These are phyloP conservation scores for Paraleonurus japonicus DNA, from an alignment of 257 asterid genomes.

Conservation along the genomic window DNA sequence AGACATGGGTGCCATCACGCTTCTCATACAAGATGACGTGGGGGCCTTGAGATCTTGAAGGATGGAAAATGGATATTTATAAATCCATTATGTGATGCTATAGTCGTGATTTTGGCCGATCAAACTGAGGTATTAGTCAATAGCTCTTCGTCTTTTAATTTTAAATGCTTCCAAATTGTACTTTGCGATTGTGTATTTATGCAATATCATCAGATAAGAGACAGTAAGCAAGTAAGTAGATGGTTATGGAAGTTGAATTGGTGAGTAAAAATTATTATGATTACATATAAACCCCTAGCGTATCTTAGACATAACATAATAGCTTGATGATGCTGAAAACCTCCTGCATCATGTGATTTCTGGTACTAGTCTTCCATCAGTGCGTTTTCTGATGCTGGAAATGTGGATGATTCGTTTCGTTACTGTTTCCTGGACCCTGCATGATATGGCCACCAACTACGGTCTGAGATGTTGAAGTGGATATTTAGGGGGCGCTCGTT, in stretches of 20 bases:
- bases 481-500: neutral
- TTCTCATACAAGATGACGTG: slow-evolving; percentile 91
- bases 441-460: neutral
- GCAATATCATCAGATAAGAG: neutral
- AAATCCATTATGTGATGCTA: slow-evolving; percentile 58
- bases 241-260: neutral
- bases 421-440: neutral
- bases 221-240: neutral
- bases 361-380: neutral
- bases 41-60: slow-evolving; percentile 84
- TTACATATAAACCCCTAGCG: neutral
- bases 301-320: slow-evolving; percentile 9
- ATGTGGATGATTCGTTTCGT: neutral
- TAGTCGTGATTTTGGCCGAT: slow-evolving; percentile 80
- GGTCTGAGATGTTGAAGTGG: neutral
- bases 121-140: slow-evolving; percentile 76
- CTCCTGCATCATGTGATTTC: neutral
- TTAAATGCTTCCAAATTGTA: slow-evolving; percentile 9
- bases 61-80: slow-evolving; percentile 78
- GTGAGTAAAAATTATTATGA: neutral
- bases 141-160: neutral
- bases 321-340: neutral
- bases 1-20: slow-evolving; percentile 79
- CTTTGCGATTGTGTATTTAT: neutral
- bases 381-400: slow-evolving; percentile 14